Percentiles rank a stretch among this genome's conserved stretches.
Evolutionary conservation across 352 stramenopile genomes (phyloP).

Genomic region (Plasmopara viticola): DNA sequence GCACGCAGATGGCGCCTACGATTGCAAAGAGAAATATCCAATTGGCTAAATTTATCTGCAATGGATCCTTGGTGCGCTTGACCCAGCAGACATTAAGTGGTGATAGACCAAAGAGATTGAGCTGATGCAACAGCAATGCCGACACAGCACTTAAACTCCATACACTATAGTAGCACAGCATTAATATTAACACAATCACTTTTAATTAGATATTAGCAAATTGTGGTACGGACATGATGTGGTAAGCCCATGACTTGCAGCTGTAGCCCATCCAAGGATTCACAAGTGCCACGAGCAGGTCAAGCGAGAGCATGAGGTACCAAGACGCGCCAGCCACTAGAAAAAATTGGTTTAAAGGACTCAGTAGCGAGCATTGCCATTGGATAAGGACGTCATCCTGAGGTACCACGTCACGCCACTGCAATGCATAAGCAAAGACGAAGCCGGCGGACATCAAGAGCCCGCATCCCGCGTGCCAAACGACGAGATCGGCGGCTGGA

Average conservation of each 20-base stretch:
- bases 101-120: slow-evolving; percentile 54
- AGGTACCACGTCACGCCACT: slow-evolving; percentile 8
- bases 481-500: slow-evolving; percentile 63
- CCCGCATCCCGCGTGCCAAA: slow-evolving; percentile 68
- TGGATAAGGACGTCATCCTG: slow-evolving; percentile 7
- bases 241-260: slow-evolving; percentile 80
- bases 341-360: slow-evolving; percentile 78
- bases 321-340: slow-evolving; percentile 54
- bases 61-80: slow-evolving; percentile 34
- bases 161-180: slow-evolving; percentile 30
- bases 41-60: slow-evolving; percentile 48
- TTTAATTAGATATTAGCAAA: neutral
- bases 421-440: slow-evolving; percentile 38
- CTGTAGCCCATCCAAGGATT: slow-evolving; percentile 86
- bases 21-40: slow-evolving; percentile 61
- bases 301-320: slow-evolving; percentile 82
- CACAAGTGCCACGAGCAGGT: slow-evolving; percentile 79
- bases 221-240: slow-evolving; percentile 52
- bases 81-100: slow-evolving; percentile 79
- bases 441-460: slow-evolving; percentile 57
- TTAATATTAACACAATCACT: neutral
- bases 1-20: slow-evolving; percentile 40
- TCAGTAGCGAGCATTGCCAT: slow-evolving; percentile 48
- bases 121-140: slow-evolving; percentile 54
- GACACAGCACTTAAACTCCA: slow-evolving; percentile 66